These are phyloP conservation scores for Endotrypanum monterogeii DNA, from an alignment of 208 protist genomes.

Conservation along the genomic window DNA sequence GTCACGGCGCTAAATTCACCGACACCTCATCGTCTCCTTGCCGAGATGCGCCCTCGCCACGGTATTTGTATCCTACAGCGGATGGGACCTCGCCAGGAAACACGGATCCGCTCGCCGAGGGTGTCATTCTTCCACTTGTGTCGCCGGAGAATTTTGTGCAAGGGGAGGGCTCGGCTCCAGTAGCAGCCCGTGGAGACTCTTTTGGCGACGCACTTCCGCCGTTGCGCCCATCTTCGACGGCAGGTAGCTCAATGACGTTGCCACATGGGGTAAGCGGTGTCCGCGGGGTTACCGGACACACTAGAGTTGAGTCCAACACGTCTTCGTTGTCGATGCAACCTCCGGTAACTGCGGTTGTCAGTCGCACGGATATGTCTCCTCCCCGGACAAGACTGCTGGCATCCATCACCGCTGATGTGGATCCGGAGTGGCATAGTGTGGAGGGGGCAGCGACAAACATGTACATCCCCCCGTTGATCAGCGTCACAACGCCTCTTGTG, in stretches of 20 bases:
- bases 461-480: constrained; percentile 15
- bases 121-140: constrained; percentile 16
- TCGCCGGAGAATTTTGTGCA: constrained; percentile 14
- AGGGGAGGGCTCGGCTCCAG: background rate
- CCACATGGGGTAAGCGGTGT: background rate
- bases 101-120: constrained; percentile 7
- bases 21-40: background rate
- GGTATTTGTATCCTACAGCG: background rate
- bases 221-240: background rate
- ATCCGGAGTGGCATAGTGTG: constrained; percentile 51
- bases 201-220: background rate
- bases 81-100: background rate
- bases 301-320: background rate
- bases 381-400: background rate
- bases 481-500: constrained; percentile 5
- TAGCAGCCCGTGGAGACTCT: background rate
- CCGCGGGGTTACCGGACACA: background rate
- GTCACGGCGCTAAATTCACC: background rate
- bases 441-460: constrained; percentile 28
- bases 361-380: background rate
- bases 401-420: constrained; percentile 18
- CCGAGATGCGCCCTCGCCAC: background rate
- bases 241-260: background rate
- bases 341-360: constrained; percentile 4
- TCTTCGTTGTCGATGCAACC: constrained; percentile 8